Evolutionary conservation across 352 stramenopile species (phyloP).

Genomic region (Pythium volutum): DNA sequence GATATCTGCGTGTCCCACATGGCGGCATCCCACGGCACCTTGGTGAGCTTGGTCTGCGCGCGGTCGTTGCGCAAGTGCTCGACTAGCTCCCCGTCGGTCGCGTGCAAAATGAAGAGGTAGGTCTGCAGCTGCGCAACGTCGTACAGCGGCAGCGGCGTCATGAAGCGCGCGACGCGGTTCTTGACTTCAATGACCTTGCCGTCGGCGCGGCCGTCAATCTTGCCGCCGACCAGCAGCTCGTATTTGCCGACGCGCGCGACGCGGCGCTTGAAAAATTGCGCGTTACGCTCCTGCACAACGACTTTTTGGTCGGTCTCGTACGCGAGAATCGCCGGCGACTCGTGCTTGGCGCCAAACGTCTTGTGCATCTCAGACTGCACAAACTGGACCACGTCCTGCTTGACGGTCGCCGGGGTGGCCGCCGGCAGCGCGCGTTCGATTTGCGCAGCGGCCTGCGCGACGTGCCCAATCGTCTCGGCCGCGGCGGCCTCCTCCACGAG

Average conservation of each 20-base stretch:
- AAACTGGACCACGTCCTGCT: conserved; percentile 69
- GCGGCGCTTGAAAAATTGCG: conserved; percentile 73
- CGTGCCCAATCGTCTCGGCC: conserved; percentile 42
- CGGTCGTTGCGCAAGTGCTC: conserved; percentile 63
- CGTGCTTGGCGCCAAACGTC: conserved; percentile 60
- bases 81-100: conserved; percentile 69
- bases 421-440: conserved; percentile 48
- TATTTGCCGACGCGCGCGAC: conserved; percentile 43
- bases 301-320: conserved; percentile 63
- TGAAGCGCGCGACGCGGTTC: conserved; percentile 71
- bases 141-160: conserved; percentile 71
- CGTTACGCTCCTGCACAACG: conserved; percentile 64
- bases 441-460: conserved; percentile 36
- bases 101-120: conserved; percentile 76
- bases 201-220: conserved; percentile 75
- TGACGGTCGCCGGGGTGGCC: conserved; percentile 41
- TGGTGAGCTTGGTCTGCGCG: conserved; percentile 66
- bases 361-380: conserved; percentile 81
- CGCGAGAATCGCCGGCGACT: conserved; percentile 60
- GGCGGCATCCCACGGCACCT: conserved; percentile 54
- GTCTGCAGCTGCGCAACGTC: conserved; percentile 83
- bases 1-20: conserved; percentile 71
- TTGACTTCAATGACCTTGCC: conserved; percentile 85
- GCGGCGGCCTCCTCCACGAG: conserved; percentile 50
- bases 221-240: conserved; percentile 72